These are phyloP conservation scores for Mercurialis annua DNA, from an alignment of 345 rosid species.

Conservation along the genomic window DNA sequence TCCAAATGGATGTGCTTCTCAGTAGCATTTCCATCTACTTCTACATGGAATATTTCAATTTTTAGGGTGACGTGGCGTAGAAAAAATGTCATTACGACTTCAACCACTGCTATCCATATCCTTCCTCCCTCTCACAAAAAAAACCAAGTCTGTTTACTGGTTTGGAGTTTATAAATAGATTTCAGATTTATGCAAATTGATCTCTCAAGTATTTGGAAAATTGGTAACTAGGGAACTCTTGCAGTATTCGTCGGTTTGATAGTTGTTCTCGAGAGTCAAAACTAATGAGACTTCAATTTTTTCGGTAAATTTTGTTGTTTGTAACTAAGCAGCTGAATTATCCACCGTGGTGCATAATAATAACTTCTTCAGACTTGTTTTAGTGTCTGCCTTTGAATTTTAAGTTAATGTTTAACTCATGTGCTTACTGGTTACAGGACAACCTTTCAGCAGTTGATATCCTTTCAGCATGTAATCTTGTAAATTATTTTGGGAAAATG, in stretches of 20 bases:
- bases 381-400: not conserved
- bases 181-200: not conserved
- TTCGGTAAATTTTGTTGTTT: not conserved
- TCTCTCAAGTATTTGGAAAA: not conserved
- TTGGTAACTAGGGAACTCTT: not conserved
- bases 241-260: not conserved
- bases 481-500: constrained; percentile 98
- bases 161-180: not conserved
- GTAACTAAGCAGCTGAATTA: not conserved
- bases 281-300: not conserved
- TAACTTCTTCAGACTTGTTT: not conserved
- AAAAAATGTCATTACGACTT: not conserved
- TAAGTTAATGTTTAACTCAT: constrained; percentile 15
- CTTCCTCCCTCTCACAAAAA: not conserved
- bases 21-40: not conserved
- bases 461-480: constrained; percentile 93
- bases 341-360: not conserved
- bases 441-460: constrained; percentile 96
- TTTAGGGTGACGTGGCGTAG: not conserved
- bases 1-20: not conserved
- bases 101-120: not conserved
- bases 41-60: not conserved
- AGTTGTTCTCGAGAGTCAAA: not conserved
- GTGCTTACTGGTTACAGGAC: constrained; percentile 60
- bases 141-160: not conserved